A percentile compares a stretch with the other conserved stretches of the same genome.
phyloP scores from a whole-genome alignment of 108 stramenopile genomes.

The Epithemia pelagica region DNA sequence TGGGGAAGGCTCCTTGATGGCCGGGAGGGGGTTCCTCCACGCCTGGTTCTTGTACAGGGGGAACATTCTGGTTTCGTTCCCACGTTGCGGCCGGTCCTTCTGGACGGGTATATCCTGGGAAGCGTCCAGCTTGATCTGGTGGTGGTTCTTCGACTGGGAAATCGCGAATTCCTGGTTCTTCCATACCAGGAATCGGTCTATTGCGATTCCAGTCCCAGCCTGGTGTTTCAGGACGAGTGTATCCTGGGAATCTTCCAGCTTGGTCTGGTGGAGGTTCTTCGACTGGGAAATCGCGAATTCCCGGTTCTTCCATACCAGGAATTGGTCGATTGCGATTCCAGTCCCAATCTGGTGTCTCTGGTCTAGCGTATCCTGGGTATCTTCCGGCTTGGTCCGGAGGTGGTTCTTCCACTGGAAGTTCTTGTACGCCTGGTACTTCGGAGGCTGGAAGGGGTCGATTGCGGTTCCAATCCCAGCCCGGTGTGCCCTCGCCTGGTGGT shows the following conservation, averaged over 20 bases:
- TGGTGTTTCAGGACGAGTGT: constrained; percentile 8
- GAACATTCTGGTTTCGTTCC: background rate
- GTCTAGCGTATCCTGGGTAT: background rate
- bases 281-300: background rate
- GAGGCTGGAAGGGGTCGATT: background rate
- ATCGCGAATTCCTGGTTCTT: background rate
- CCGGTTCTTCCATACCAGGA: background rate
- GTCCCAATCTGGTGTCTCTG: constrained; percentile 17
- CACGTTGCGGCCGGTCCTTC: background rate
- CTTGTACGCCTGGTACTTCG: background rate
- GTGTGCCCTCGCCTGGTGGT: background rate
- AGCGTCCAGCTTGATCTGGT: background rate
- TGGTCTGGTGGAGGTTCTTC: constrained; percentile 3
- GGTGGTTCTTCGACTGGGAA: constrained; percentile 4
- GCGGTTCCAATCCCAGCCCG: constrained; percentile 16
- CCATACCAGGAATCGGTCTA: background rate
- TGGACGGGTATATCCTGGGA: background rate
- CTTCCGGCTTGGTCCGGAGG: background rate
- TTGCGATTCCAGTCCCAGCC: constrained; percentile 29
- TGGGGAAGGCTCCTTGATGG: background rate
- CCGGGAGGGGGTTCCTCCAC: constrained; percentile 4
- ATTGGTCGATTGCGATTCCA: constrained; percentile 26
- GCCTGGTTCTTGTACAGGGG: background rate
- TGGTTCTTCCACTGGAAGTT: background rate
- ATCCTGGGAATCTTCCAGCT: background rate